phyloP scores from a whole-genome alignment of 2,329 filamentous ascomycete genomes.

The Teratosphaeria epicoccoides region DNA sequence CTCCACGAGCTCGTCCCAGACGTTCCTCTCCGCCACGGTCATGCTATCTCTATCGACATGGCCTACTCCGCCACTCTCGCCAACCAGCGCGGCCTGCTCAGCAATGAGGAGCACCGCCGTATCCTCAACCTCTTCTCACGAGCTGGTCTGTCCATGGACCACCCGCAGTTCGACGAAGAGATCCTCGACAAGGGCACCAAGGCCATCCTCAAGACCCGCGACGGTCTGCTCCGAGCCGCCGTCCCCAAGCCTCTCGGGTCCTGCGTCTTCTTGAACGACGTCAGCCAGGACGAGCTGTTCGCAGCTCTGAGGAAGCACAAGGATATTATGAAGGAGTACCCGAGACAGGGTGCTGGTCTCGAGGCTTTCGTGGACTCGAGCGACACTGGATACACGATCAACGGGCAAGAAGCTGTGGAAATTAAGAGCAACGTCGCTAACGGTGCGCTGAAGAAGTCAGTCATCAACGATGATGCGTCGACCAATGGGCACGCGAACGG shows the following conservation, averaged over 20 bases:
- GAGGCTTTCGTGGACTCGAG: conserved; percentile 60
- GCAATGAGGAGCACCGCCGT: conserved; percentile 49
- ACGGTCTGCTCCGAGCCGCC: conserved; percentile 56
- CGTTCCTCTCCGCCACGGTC: conserved; percentile 58
- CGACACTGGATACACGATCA: conserved; percentile 53
- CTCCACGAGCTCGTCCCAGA: conserved; percentile 60
- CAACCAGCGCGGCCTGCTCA: conserved; percentile 50
- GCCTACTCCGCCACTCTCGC: conserved; percentile 62
- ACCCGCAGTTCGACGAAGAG: conserved; percentile 54
- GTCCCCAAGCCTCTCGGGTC: conserved; percentile 57
- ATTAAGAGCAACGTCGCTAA: conserved; percentile 14
- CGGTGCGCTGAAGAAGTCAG: conserved; percentile 21
- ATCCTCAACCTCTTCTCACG: conserved; percentile 59
- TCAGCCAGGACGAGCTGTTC: conserved; percentile 51
- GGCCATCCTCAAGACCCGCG: conserved; percentile 61
- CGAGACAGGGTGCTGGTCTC: conserved; percentile 53
- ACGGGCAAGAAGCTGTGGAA: conserved; percentile 30
- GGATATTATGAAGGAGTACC: conserved; percentile 50
- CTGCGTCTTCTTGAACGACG: conserved; percentile 60
- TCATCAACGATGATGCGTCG: conserved; percentile 27
- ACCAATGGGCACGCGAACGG: conserved; percentile 11
- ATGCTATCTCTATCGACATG: conserved; percentile 68
- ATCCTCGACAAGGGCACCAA: conserved; percentile 55
- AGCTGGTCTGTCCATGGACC: conserved; percentile 61
- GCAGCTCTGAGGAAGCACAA: conserved; percentile 53